These are phyloP conservation scores for Corylus americana DNA, from an alignment of 306 rosid genomes.

Conservation along the genomic window DNA sequence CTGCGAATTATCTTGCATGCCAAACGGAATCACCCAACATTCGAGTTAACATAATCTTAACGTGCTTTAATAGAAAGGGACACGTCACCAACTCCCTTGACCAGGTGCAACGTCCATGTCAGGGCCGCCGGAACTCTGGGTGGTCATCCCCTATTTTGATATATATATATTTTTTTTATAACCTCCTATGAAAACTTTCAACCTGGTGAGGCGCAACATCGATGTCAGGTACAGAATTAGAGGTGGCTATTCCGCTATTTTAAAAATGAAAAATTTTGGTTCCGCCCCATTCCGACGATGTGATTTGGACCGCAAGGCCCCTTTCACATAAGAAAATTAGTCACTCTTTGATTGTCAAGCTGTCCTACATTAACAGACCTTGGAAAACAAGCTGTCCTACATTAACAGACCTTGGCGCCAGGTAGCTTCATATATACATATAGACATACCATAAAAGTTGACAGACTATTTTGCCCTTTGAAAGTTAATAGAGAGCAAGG, in stretches of 20 bases:
- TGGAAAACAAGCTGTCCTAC: background rate
- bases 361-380: background rate
- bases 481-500: background rate
- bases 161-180: too few species aligned
- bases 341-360: background rate
- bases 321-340: background rate
- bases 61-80: background rate
- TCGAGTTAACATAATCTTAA: background rate
- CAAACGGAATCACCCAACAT: background rate
- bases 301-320: conserved; percentile 1
- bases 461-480: background rate
- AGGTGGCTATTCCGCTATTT: too few species aligned
- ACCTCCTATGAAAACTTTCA: too few species aligned
- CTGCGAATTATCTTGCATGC: background rate
- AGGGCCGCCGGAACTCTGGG: too few species aligned
- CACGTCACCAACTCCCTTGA: background rate
- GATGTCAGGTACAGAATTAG: too few species aligned
- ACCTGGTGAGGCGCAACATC: too few species aligned
- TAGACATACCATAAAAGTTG: background rate
- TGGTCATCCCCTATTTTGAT: too few species aligned
- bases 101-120: background rate
- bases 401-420: too few species aligned
- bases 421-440: background rate
- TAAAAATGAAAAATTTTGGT: too few species aligned
- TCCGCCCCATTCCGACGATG: background rate